Evolutionary conservation across 2,329 filamentous ascomycete species (phyloP).

Genomic region (Pyrenophora seminiperda): DNA sequence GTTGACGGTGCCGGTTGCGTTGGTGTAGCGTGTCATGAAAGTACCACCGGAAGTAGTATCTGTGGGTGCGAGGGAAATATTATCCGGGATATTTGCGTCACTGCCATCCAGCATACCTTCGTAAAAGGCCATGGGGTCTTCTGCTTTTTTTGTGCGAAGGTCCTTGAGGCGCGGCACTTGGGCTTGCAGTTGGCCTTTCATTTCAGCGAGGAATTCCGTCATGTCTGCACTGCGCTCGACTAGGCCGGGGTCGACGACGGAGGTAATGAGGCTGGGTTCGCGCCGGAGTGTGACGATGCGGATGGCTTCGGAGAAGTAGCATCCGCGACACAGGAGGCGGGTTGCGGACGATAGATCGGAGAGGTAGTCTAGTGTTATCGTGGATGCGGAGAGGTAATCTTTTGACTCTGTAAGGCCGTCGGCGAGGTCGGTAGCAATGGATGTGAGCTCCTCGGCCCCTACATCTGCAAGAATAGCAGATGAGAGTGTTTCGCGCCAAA

Average conservation of each 20-base stretch:
- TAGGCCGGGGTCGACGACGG: slow-evolving; percentile 77
- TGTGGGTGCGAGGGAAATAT: slow-evolving; percentile 88
- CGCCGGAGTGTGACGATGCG: slow-evolving; percentile 70
- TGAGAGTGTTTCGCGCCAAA: slow-evolving; percentile 91
- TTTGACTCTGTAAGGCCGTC: slow-evolving; percentile 82
- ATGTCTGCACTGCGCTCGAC: slow-evolving; percentile 79
- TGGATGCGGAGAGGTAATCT: slow-evolving; percentile 79
- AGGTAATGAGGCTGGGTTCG: slow-evolving; percentile 66
- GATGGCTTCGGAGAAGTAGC: slow-evolving; percentile 86
- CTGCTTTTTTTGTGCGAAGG: slow-evolving; percentile 76
- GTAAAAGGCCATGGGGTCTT: slow-evolving; percentile 87
- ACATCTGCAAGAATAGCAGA: slow-evolving; percentile 70
- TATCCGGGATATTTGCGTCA: slow-evolving; percentile 77
- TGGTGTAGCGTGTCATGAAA: slow-evolving; percentile 91
- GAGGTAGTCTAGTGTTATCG: slow-evolving; percentile 82
- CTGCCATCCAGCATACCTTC: slow-evolving; percentile 63
- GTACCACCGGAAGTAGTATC: slow-evolving; percentile 78
- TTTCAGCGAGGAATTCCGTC: slow-evolving; percentile 92
- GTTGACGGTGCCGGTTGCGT: slow-evolving; percentile 72
- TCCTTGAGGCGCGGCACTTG: slow-evolving; percentile 87
- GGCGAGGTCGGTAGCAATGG: slow-evolving; percentile 75
- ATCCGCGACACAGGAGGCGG: slow-evolving; percentile 82
- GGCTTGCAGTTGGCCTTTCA: slow-evolving; percentile 79
- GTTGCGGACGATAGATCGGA: slow-evolving; percentile 71
- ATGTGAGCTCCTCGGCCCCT: slow-evolving; percentile 62